These are phyloP conservation scores for Pelargonium nanum DNA, from an alignment of 345 rosid genomes.

Conservation along the genomic window DNA sequence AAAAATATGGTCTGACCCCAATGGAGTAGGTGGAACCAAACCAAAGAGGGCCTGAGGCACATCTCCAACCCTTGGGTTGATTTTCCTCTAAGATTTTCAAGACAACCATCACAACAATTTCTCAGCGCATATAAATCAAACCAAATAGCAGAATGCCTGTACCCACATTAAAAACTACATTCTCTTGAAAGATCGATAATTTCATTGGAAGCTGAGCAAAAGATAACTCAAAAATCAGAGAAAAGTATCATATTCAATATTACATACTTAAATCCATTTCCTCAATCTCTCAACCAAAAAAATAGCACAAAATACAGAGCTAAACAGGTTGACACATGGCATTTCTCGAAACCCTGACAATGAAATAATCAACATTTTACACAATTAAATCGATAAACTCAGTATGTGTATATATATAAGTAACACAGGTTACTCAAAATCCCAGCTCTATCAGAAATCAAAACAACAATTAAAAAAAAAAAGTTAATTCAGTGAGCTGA, in stretches of 20 bases:
- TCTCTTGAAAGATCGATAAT: too few species aligned
- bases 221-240: background rate
- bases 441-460: background rate
- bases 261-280: too few species aligned
- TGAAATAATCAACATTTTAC: background rate
- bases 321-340: background rate
- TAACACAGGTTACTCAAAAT: background rate
- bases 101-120: background rate
- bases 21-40: background rate
- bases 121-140: background rate
- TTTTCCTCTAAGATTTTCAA: background rate
- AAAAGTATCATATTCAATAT: background rate
- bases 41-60: background rate
- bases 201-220: background rate
- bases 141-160: background rate
- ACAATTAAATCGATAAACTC: too few species aligned
- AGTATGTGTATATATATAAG: too few species aligned
- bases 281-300: background rate
- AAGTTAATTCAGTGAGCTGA: background rate
- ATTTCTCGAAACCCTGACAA: background rate
- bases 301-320: background rate
- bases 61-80: background rate
- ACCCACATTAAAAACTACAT: background rate
- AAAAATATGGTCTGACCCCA: background rate
- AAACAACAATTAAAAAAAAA: background rate